These are phyloP conservation scores for Penicillium roqueforti DNA, from an alignment of 495 filamentous ascomycete genomes.

Conservation along the genomic window DNA sequence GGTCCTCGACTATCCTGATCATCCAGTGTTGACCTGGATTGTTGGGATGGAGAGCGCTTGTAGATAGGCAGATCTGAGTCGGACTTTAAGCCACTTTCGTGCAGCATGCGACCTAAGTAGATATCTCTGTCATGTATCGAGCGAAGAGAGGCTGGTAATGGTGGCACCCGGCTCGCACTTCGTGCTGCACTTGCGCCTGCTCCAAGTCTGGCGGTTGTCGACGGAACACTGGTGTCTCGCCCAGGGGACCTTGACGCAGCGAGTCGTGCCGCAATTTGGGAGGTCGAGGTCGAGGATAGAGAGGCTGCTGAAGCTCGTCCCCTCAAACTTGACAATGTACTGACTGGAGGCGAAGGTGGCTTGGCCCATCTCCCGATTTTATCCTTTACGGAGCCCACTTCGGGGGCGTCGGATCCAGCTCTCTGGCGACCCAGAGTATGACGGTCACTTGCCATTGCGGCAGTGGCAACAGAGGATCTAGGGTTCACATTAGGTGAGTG, in stretches of 20 bases:
- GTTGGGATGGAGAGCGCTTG: conserved; percentile 11
- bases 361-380: conserved; percentile 37
- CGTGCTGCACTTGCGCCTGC: conserved; percentile 17
- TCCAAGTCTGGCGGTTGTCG: conserved; percentile 17
- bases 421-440: conserved; percentile 14
- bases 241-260: conserved; percentile 32
- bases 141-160: conserved; percentile 16
- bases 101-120: conserved; percentile 14
- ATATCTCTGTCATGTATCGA: conserved; percentile 1
- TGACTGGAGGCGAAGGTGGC: conserved; percentile 11
- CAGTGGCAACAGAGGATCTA: conserved; percentile 12
- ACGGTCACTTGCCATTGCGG: conserved; percentile 21
- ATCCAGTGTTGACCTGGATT: conserved; percentile 12
- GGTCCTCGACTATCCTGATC: conserved; percentile 5
- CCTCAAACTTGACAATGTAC: conserved; percentile 4
- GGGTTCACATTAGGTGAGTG: conserved; percentile 14
- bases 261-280: conserved; percentile 38
- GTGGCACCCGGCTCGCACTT: conserved; percentile 20
- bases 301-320: conserved; percentile 14
- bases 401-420: conserved; percentile 27
- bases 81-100: conserved; percentile 10
- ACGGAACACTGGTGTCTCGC: conserved; percentile 9
- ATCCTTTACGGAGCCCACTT: conserved; percentile 40
- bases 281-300: conserved; percentile 19
- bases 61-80: conserved; percentile 6